A percentile compares a stretch with the other conserved stretches of the same genome.
Conservation (phyloP, 164 flowering plant species). For the Nymphaea thermarum region DNA sequence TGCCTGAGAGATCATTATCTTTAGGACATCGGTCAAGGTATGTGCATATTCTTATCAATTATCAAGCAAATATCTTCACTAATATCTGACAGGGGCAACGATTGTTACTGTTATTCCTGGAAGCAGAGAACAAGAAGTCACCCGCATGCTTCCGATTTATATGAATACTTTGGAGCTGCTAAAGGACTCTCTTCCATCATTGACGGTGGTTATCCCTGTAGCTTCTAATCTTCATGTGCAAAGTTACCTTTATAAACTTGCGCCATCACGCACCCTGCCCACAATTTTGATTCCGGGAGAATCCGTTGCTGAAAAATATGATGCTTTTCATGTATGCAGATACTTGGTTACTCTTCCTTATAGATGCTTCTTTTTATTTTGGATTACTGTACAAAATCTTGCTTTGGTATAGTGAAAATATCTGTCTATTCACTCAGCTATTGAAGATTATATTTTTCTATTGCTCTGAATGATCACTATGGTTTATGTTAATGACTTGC, state of each 20-base stretch:
- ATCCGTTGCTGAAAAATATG: constrained; percentile 39
- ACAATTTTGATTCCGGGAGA: constrained; percentile 52
- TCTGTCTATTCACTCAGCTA: not conserved
- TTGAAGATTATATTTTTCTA: not conserved
- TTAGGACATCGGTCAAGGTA: no score
- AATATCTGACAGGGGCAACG: constrained; percentile 43
- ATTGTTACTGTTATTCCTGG: constrained; percentile 81
- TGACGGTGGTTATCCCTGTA: constrained; percentile 56
- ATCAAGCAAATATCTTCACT: not conserved
- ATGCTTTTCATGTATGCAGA: constrained; percentile 61
- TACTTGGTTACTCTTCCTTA: no score
- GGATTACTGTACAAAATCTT: not conserved
- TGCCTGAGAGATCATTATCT: no score
- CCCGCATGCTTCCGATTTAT: constrained; percentile 74
- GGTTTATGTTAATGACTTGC: no score
- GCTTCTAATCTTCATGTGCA: constrained; percentile 76
- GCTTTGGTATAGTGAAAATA: not conserved
- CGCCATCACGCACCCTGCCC: constrained; percentile 47
- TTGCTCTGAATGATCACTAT: not conserved
- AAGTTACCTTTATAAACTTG: constrained; percentile 24
- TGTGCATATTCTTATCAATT: no score
- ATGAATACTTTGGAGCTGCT: constrained; percentile 35
- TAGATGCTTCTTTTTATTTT: not conserved
- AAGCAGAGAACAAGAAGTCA: constrained; percentile 90
- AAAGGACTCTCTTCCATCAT: constrained; percentile 33